Conservation (phyloP, 371 early-diverging fungal genomes). For the Phascolomyces articulosus region DNA sequence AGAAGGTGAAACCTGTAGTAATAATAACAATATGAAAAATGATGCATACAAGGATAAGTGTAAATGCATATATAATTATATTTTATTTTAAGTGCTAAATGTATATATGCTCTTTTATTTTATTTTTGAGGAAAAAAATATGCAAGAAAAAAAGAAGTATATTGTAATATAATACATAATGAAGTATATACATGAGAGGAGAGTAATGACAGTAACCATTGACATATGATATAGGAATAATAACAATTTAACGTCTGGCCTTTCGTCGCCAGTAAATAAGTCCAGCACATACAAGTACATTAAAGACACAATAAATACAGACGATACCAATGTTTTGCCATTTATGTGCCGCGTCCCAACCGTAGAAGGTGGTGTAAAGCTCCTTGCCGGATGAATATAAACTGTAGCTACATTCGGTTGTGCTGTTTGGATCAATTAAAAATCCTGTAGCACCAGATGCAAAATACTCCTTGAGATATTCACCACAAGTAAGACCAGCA, state of each 20-base stretch:
- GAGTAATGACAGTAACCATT: too few relatives aligned
- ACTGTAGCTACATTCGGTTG: conserved; percentile 61
- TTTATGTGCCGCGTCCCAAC: conserved; percentile 60
- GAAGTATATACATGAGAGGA: too few relatives aligned
- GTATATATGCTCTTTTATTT: too few relatives aligned
- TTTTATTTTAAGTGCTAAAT: too few relatives aligned
- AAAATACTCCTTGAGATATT: conserved; percentile 53
- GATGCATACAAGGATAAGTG: too few relatives aligned
- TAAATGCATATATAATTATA: too few relatives aligned
- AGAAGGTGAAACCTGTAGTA: too few relatives aligned
- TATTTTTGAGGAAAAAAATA: too few relatives aligned
- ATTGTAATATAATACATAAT: too few relatives aligned
- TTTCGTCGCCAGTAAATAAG: conserved; percentile 28
- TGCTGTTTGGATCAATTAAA: conserved; percentile 46
- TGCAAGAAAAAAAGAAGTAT: too few relatives aligned
- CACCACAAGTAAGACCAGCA: conserved; percentile 54
- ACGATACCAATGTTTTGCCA: conserved; percentile 72
- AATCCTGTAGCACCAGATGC: conserved; percentile 52
- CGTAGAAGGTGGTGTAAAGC: conserved; percentile 39
- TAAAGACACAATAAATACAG: conserved; percentile 50
- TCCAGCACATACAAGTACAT: conserved; percentile 27
- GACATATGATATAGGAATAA: too few relatives aligned
- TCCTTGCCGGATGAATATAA: conserved; percentile 53
- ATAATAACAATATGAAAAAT: too few relatives aligned
- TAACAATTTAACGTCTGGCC: conserved; percentile 18